These are phyloP conservation scores for Spiromastix sp. DNA, from an alignment of 2,329 filamentous ascomycete species.

Conservation along the genomic window DNA sequence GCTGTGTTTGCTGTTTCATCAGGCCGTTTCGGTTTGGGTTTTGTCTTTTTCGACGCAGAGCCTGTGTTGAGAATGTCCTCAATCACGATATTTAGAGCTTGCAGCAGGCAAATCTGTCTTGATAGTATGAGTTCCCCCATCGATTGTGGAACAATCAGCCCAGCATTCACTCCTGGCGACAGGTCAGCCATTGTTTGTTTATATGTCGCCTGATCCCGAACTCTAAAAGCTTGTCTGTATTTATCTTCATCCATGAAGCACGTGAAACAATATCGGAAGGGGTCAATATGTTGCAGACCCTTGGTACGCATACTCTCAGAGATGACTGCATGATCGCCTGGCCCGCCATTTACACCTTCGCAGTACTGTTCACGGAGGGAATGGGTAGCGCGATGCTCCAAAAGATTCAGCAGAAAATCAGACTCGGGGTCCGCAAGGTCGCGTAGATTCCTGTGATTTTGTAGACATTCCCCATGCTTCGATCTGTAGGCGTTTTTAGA, in stretches of 20 bases:
- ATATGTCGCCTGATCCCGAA: slow-evolving; percentile 12
- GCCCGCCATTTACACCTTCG: slow-evolving; percentile 18
- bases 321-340: slow-evolving; percentile 30
- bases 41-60: slow-evolving; percentile 19
- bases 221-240: slow-evolving; percentile 30
- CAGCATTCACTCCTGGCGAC: slow-evolving; percentile 11
- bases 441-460: slow-evolving; percentile 33
- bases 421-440: slow-evolving; percentile 29
- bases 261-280: slow-evolving; percentile 24
- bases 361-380: slow-evolving; percentile 26
- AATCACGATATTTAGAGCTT: slow-evolving; percentile 32
- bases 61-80: slow-evolving; percentile 34
- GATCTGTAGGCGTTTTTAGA: slow-evolving; percentile 26
- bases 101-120: slow-evolving; percentile 30
- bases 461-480: slow-evolving; percentile 26
- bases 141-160: slow-evolving; percentile 14
- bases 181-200: slow-evolving; percentile 14
- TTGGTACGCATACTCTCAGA: slow-evolving; percentile 23
- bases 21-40: slow-evolving; percentile 20
- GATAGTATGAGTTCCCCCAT: slow-evolving; percentile 25
- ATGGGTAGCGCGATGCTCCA: slow-evolving; percentile 30
- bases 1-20: slow-evolving; percentile 19
- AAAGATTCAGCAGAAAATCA: slow-evolving; percentile 28
- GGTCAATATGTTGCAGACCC: slow-evolving; percentile 21
- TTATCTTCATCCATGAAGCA: slow-evolving; percentile 24